phyloP scores from a whole-genome alignment of 2,329 filamentous ascomycete genomes.

The Bipolaris oryzae region DNA sequence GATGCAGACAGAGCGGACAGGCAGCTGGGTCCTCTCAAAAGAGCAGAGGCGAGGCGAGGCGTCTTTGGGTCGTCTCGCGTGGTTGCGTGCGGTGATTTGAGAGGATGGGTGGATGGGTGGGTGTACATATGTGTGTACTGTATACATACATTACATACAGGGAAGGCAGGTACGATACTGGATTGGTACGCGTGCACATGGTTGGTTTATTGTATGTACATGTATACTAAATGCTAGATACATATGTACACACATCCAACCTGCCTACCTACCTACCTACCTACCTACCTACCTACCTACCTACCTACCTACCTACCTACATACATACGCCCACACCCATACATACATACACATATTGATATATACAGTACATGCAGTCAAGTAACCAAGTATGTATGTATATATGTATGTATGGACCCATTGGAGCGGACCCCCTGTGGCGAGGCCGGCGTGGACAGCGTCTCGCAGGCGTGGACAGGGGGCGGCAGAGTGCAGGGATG shows the following conservation, averaged over 20 bases:
- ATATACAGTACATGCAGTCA: too few relatives aligned
- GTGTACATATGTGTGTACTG: background rate
- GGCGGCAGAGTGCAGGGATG: conserved; percentile 36
- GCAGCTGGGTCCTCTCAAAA: conserved; percentile 6
- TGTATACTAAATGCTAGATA: too few relatives aligned
- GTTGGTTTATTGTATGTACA: background rate
- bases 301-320: too few relatives aligned
- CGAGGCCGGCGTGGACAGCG: conserved; percentile 20
- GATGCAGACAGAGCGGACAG: conserved; percentile 32
- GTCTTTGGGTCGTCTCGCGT: conserved; percentile 24
- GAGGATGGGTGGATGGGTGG: conserved; percentile 19
- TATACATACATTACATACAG: too few relatives aligned
- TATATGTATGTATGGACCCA: background rate
- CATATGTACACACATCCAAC: background rate
- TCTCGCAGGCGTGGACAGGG: conserved; percentile 16
- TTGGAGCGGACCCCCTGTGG: conserved; percentile 5
- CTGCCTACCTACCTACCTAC: too few relatives aligned
- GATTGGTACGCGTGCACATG: too few relatives aligned
- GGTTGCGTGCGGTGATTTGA: conserved; percentile 15
- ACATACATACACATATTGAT: too few relatives aligned
- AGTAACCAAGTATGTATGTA: too few relatives aligned
- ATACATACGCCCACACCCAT: too few relatives aligned
- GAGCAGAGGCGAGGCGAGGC: conserved; percentile 7
- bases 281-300: too few relatives aligned
- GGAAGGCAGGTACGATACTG: too few relatives aligned